phyloP scores from a whole-genome alignment of 495 filamentous ascomycete genomes.

The Aspergillus wentii region DNA sequence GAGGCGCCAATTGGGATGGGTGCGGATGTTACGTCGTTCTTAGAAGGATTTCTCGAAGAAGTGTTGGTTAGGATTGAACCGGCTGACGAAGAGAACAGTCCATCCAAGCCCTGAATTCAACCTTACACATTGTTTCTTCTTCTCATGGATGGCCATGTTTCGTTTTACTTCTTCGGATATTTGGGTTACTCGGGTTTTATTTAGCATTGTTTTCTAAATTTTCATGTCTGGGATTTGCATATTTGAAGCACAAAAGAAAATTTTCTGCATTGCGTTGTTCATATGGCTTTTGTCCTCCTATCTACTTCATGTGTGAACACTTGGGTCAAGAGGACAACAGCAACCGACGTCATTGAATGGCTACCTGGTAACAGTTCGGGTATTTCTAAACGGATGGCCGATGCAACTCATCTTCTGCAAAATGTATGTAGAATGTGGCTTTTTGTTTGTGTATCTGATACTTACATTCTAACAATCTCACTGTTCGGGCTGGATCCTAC shows the following conservation, averaged over 20 bases:
- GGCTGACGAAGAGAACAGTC: constrained; percentile 56
- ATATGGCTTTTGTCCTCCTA: too few species aligned
- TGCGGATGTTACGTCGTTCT: constrained; percentile 73
- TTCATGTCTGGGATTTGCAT: not conserved
- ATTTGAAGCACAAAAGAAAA: not conserved
- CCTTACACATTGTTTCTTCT: not conserved
- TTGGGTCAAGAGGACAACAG: too few species aligned
- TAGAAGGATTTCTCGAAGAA: constrained; percentile 92
- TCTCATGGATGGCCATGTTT: not conserved
- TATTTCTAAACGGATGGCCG: too few species aligned
- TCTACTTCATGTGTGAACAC: too few species aligned
- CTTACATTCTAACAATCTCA: too few species aligned
- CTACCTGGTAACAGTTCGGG: too few species aligned
- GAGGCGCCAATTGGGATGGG: constrained; percentile 87
- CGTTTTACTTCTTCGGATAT: not conserved
- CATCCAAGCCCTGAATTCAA: constrained; percentile 3
- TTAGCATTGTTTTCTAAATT: not conserved
- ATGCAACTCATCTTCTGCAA: too few species aligned
- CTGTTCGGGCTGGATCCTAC: too few species aligned
- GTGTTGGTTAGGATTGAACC: constrained; percentile 89
- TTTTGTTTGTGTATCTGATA: too few species aligned
- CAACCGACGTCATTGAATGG: too few species aligned
- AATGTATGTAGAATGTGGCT: too few species aligned
- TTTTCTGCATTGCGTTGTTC: too few species aligned
- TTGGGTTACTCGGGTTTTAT: not conserved